Percentiles rank a stretch among this genome's conserved stretches.
Evolutionary conservation across 331 rosid genomes (phyloP).

Genomic region (Telfairia occidentalis): DNA sequence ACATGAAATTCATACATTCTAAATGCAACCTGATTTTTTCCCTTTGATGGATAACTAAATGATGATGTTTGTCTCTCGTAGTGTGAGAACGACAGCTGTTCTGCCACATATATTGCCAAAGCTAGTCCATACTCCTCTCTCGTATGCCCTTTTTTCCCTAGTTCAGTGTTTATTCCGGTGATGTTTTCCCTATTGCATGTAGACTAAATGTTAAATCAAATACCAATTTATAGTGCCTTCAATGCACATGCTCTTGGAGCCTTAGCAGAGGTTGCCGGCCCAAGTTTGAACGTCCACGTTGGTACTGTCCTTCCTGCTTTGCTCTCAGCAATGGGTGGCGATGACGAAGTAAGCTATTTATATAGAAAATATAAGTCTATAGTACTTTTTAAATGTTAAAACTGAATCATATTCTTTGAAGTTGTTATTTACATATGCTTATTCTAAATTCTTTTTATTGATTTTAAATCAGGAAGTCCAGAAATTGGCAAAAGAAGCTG

Average conservation of each 20-base stretch:
- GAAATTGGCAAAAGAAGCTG: constrained; percentile 75
- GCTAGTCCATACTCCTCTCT: constrained; percentile 78
- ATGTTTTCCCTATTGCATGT: neutral
- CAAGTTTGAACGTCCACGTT: constrained; percentile 76
- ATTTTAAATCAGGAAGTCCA: constrained; percentile 55
- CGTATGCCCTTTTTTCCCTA: constrained; percentile 42
- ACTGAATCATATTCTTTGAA: neutral
- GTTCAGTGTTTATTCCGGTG: constrained; percentile 2
- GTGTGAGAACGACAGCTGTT: constrained; percentile 87
- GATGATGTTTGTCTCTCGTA: constrained; percentile 19
- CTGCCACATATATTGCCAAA: constrained; percentile 94
- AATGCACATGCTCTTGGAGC: constrained; percentile 94
- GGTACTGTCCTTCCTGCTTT: constrained; percentile 83
- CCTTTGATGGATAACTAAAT: constrained; percentile 13
- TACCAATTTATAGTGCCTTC: constrained; percentile 54
- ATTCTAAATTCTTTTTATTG: neutral
- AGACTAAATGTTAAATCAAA: constrained; percentile 9
- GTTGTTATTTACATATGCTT: neutral
- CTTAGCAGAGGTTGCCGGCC: constrained; percentile 91
- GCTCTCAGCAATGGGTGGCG: constrained; percentile 64
- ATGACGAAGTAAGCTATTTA: constrained; percentile 42
- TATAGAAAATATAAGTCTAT: neutral
- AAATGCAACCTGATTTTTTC: neutral
- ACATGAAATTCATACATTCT: neutral
- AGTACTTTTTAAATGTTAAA: neutral